Percentiles rank a stretch among this genome's conserved stretches.
Conservation (phyloP, 495 filamentous ascomycete genomes). For the Penicillium robsamsonii region DNA sequence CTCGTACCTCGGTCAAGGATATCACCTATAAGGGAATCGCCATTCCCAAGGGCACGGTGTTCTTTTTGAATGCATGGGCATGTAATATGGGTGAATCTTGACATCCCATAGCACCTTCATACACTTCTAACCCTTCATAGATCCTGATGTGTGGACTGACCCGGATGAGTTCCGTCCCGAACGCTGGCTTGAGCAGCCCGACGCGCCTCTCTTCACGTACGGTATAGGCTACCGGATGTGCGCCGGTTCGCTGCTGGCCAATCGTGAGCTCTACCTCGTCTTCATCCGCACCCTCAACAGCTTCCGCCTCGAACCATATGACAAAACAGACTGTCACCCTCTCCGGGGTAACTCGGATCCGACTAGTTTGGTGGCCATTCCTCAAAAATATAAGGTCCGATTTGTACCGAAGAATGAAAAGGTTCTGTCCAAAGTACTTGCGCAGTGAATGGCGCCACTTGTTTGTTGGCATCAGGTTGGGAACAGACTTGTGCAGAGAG, state of each 20-base stretch:
- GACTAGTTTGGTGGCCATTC: conserved; percentile 57
- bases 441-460: conserved; percentile 13
- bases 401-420: conserved; percentile 53
- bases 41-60: conserved; percentile 58
- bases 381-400: conserved; percentile 52
- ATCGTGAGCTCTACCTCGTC: conserved; percentile 62
- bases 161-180: conserved; percentile 60
- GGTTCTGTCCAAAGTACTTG: conserved; percentile 37
- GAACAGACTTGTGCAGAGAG: not conserved
- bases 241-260: conserved; percentile 60
- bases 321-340: conserved; percentile 53
- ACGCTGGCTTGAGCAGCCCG: conserved; percentile 60
- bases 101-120: not conserved
- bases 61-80: conserved; percentile 65
- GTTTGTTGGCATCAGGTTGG: not conserved
- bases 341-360: conserved; percentile 55
- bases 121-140: conserved; percentile 24
- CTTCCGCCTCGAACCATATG: conserved; percentile 53
- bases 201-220: conserved; percentile 60
- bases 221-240: conserved; percentile 67
- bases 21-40: conserved; percentile 53
- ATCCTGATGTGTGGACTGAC: conserved; percentile 57
- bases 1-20: conserved; percentile 58
- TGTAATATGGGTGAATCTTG: conserved; percentile 56
- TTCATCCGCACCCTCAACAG: conserved; percentile 60